These are phyloP conservation scores for Claviceps digitariae DNA, from an alignment of 2,329 filamentous ascomycete genomes.

Conservation along the genomic window DNA sequence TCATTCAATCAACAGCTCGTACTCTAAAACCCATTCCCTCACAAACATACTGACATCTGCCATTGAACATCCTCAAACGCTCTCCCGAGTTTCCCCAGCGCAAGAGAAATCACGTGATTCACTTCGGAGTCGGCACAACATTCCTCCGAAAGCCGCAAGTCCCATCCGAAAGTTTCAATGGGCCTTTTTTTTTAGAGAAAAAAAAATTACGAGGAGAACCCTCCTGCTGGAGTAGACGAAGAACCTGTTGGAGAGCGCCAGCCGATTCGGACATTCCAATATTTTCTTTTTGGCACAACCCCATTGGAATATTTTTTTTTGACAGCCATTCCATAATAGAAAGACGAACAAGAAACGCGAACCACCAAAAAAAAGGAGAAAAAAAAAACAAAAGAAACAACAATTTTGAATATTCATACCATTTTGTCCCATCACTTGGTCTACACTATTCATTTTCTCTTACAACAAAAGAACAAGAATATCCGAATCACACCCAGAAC, in stretches of 20 bases:
- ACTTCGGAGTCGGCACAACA: slow-evolving; percentile 18
- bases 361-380: no score
- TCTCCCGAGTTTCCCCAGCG: not conserved
- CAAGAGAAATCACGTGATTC: slow-evolving; percentile 5
- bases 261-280: not conserved
- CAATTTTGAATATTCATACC: not conserved
- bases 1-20: not conserved
- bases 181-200: slow-evolving; percentile 16
- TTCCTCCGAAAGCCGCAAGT: slow-evolving; percentile 16
- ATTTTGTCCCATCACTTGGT: not conserved
- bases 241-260: not conserved
- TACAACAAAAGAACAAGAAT: no score
- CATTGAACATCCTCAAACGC: not conserved
- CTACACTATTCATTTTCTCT: no score
- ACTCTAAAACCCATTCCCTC: not conserved
- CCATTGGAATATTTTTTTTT: slow-evolving; percentile 9
- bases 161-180: slow-evolving; percentile 17
- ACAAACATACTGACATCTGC: not conserved
- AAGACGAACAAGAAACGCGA: not conserved
- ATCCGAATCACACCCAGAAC: not conserved
- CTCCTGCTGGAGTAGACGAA: slow-evolving; percentile 9
- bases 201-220: slow-evolving; percentile 16
- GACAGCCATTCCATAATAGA: not conserved
- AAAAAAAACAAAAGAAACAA: not conserved
- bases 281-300: not conserved